phyloP scores from a whole-genome alignment of 169 alveolate species.

The Plasmodium vinckei region DNA sequence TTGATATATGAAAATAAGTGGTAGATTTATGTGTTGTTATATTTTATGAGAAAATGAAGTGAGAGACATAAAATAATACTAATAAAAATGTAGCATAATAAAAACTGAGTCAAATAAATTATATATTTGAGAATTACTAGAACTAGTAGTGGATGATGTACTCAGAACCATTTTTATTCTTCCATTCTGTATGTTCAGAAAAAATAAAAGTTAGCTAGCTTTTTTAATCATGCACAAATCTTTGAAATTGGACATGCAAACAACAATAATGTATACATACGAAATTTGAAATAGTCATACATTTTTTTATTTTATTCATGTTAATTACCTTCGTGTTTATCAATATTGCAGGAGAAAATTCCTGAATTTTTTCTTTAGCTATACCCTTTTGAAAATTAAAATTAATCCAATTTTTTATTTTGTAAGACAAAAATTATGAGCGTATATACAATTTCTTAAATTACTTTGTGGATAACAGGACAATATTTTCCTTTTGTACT shows the following conservation, averaged over 20 bases:
- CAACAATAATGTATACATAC: too few species aligned
- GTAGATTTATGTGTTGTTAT: slow-evolving; percentile 1
- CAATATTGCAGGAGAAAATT: slow-evolving; percentile 90
- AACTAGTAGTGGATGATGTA: slow-evolving; percentile 77
- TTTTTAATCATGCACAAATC: not conserved
- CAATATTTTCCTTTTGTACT: slow-evolving; percentile 79
- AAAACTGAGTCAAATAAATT: not conserved
- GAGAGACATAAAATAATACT: not conserved
- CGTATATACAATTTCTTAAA: too few species aligned
- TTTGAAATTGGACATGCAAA: too few species aligned
- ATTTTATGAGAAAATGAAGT: slow-evolving; percentile 1
- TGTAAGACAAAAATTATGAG: not conserved
- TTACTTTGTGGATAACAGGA: slow-evolving; percentile 89
- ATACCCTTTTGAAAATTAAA: slow-evolving; percentile 78
- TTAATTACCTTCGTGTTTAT: slow-evolving; percentile 85
- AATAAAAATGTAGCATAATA: not conserved
- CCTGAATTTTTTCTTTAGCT: slow-evolving; percentile 83
- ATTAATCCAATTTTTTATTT: not conserved
- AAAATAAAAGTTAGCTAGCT: not conserved
- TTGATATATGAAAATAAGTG: slow-evolving; percentile 1
- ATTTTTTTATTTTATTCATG: too few species aligned
- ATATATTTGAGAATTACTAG: slow-evolving; percentile 33
- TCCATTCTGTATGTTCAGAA: slow-evolving; percentile 80
- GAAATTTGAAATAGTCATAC: too few species aligned
- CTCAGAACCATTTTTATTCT: slow-evolving; percentile 83